Base-by-base conservation (phyloP, 331 rosid genomes). In the Malus hybrid region DNA sequence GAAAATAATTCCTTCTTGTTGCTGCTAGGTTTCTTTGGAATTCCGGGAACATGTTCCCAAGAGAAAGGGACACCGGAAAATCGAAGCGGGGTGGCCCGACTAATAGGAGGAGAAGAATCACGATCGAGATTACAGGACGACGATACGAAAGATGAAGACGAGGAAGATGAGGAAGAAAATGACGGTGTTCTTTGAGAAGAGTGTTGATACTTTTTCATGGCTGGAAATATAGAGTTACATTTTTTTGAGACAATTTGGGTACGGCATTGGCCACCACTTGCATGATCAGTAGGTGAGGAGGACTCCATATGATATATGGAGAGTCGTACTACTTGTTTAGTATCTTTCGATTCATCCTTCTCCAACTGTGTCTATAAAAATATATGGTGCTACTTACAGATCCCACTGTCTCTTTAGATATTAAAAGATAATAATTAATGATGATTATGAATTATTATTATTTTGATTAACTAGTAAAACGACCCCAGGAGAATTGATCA, bases 11-110 rank as follows among this genome's bases (percentile, higher is more conserved):
- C 84, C 0, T 81, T 59, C 9, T 80, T 85, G 70, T 85, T 87
- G 65, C 9, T 79, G 48, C 34, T 75, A 60, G 84, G 92, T 64
- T 90, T 84, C 87, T 95, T 95, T 59, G 99, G 99, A 68, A 95
- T 90, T 69, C 99, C 99, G 0, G 99, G 99, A 11, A 86, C 73
- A 54, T 89, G 91, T 60, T 95, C 99, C 99, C 99, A 95, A 18
- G 99, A 95, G 75, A 95, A 95, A 7, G 99, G 99, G 36, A 91
- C 88, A 15, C 98, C 90, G 3, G 96, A 88, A 82, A 85, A 80
- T 59, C 83, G 80, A 48, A 82, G 76, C 0, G 96, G 97, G 12
- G 88, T 79, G 48, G 82, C 81, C 16, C 80, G 88, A 24, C 84
- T 78, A 1, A 77, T 77, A 2, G 87, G 87, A 46, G 89, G 80